These are phyloP conservation scores for Micractinium conductrix DNA, from an alignment of 139 green algal genomes.

Conservation along the genomic window DNA sequence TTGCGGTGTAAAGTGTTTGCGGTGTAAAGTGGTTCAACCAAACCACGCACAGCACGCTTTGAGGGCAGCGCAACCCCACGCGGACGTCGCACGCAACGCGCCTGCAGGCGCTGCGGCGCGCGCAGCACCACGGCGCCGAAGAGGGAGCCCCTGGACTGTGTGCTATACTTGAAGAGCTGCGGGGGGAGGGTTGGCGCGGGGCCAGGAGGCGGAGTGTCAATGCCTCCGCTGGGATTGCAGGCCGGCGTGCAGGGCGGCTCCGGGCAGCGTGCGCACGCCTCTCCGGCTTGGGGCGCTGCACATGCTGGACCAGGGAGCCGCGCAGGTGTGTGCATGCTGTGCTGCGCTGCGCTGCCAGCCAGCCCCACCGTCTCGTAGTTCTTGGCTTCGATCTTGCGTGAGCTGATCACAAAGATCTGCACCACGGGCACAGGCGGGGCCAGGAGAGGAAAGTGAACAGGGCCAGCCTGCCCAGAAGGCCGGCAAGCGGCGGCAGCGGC, in stretches of 20 bases:
- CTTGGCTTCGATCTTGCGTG: conserved; percentile 64
- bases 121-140: conserved; percentile 46
- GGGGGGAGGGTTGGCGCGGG: neutral
- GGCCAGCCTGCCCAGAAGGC: neutral
- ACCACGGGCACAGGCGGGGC: neutral
- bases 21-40: no score
- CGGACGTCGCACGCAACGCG: no score
- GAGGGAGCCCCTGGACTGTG: conserved; percentile 29
- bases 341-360: neutral
- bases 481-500: no score
- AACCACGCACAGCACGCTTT: no score
- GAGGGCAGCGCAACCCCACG: no score
- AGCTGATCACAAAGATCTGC: conserved; percentile 76
- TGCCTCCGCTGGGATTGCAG: neutral
- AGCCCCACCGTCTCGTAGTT: conserved; percentile 63
- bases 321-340: no score
- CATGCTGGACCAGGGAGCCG: no score
- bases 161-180: conserved; percentile 17
- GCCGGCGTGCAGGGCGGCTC: no score
- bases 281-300: neutral
- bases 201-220: neutral
- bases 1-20: no score
- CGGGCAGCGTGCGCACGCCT: neutral
- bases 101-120: conserved; percentile 35
- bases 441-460: neutral